Evolutionary conservation across 306 rosid species (phyloP).

Genomic region (Senna tora): DNA sequence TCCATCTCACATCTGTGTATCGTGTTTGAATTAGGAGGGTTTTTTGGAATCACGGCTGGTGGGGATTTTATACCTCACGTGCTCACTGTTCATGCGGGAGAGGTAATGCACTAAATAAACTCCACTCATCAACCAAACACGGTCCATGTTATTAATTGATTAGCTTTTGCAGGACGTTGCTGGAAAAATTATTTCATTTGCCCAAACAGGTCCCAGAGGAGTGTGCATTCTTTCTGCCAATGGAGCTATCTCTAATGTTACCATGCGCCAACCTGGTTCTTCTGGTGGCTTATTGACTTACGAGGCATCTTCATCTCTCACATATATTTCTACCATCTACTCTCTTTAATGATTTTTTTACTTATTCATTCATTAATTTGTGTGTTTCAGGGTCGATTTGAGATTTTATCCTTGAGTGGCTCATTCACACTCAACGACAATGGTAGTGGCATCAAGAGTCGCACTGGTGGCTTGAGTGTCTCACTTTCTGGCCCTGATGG

Average conservation of each 20-base stretch:
- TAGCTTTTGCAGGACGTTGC: slow-evolving; percentile 85
- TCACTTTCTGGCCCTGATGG: slow-evolving; percentile 83
- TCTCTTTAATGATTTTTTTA: neutral
- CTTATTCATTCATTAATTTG: neutral
- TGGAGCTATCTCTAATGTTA: slow-evolving; percentile 81
- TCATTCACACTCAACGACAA: slow-evolving; percentile 56
- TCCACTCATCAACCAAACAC: too few relatives aligned
- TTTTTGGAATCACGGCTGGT: slow-evolving; percentile 57
- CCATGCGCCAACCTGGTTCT: slow-evolving; percentile 72
- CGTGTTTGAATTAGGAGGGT: slow-evolving; percentile 61
- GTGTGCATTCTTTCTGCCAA: slow-evolving; percentile 78
- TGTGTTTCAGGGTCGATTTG: slow-evolving; percentile 80
- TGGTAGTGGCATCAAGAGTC: slow-evolving; percentile 46
- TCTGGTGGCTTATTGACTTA: slow-evolving; percentile 75
- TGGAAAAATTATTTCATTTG: slow-evolving; percentile 63
- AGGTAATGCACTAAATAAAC: too few relatives aligned
- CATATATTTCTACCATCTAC: slow-evolving; percentile 6
- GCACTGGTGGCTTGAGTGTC: slow-evolving; percentile 73
- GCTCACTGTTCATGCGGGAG: slow-evolving; percentile 67
- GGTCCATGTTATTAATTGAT: neutral
- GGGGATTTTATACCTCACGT: slow-evolving; percentile 75
- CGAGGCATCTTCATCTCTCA: slow-evolving; percentile 56
- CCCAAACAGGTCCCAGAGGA: slow-evolving; percentile 70
- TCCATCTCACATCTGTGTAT: slow-evolving; percentile 25
- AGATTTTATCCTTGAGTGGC: slow-evolving; percentile 76